A percentile compares a stretch with the other conserved stretches of the same genome.
These are phyloP conservation scores for Picochlorum sp. DNA, from an alignment of 139 green algal species.

Conservation along the genomic window DNA sequence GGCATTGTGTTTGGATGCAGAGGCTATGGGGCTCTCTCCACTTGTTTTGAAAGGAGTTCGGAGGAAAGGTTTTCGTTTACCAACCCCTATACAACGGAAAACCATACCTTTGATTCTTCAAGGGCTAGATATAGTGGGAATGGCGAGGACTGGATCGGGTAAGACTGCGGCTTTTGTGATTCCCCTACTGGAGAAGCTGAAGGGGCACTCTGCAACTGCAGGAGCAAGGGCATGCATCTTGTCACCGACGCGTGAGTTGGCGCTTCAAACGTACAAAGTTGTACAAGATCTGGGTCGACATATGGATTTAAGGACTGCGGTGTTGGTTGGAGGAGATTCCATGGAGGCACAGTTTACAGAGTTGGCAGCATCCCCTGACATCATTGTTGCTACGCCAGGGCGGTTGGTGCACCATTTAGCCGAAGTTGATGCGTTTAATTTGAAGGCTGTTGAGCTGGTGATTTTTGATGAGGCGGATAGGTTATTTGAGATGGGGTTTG, in stretches of 20 bases:
- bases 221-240: constrained; percentile 81
- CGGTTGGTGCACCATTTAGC: constrained; percentile 87
- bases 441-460: constrained; percentile 62
- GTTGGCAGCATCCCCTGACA: constrained; percentile 83
- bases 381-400: constrained; percentile 91
- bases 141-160: constrained; percentile 89
- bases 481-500: constrained; percentile 98
- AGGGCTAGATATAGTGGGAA: constrained; percentile 78
- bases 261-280: constrained; percentile 84
- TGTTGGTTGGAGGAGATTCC: constrained; percentile 89
- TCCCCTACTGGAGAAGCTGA: constrained; percentile 79
- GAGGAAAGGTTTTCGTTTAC: constrained; percentile 85
- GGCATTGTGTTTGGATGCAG: constrained; percentile 35
- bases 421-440: constrained; percentile 67
- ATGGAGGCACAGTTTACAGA: constrained; percentile 94
- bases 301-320: constrained; percentile 69
- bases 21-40: constrained; percentile 69
- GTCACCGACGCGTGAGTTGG: constrained; percentile 77
- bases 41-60: constrained; percentile 71
- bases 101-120: constrained; percentile 78
- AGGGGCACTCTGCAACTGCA: constrained; percentile 58
- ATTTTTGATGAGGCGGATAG: constrained; percentile 95
- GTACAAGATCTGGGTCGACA: constrained; percentile 61
- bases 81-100: constrained; percentile 91
- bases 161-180: constrained; percentile 96